Evolutionary conservation across 495 filamentous ascomycete genomes (phyloP).

Genomic region (Talaromyces stipitatus): DNA sequence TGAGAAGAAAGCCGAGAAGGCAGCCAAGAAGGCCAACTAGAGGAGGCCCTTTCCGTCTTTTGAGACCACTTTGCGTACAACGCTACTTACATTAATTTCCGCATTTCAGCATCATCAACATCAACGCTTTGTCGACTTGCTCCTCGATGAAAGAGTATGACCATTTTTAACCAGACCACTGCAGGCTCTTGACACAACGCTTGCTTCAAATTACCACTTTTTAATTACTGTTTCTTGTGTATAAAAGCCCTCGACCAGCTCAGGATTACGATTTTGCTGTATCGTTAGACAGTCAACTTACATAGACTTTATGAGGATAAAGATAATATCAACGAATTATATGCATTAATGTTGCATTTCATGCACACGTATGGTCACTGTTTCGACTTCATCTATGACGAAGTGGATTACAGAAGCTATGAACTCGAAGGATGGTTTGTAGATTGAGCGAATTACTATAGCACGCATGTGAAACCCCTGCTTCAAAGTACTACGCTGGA

Average conservation of each 20-base stretch:
- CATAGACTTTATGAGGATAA: background rate
- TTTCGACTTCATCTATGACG: too few relatives aligned
- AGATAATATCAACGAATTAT: background rate
- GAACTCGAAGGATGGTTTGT: too few relatives aligned
- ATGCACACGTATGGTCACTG: too few relatives aligned
- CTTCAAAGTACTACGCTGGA: too few relatives aligned
- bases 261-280: background rate
- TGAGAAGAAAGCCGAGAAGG: conserved; percentile 64
- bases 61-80: background rate
- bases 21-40: conserved; percentile 43
- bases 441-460: too few relatives aligned
- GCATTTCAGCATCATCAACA: background rate
- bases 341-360: too few relatives aligned
- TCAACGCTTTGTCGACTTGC: background rate
- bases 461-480: too few relatives aligned
- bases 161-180: background rate
- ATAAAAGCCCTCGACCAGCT: background rate
- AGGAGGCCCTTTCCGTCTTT: background rate
- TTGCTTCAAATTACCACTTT: background rate
- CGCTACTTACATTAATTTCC: background rate
- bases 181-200: background rate
- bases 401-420: too few relatives aligned
- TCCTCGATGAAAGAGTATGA: background rate
- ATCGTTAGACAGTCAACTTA: background rate
- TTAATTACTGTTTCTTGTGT: background rate